These are phyloP conservation scores for Hymenotorrendiella dingleyae DNA, from an alignment of 2,329 filamentous ascomycete species.

Conservation along the genomic window DNA sequence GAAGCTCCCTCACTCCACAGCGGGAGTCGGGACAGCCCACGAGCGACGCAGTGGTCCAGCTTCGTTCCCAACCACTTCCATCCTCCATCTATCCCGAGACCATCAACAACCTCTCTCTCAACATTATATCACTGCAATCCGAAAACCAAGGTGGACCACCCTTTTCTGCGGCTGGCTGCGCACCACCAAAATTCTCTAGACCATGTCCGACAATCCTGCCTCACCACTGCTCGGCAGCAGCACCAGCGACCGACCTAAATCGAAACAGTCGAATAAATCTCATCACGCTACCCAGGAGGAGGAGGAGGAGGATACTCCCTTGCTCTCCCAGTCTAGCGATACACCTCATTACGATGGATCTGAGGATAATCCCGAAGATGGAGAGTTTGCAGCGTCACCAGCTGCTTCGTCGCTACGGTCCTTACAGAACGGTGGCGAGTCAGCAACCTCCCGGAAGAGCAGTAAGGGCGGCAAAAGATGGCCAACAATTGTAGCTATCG, in stretches of 20 bases:
- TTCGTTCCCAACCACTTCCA: not conserved
- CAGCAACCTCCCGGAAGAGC: conserved; percentile 23
- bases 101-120: conserved; percentile 4
- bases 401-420: conserved; percentile 32
- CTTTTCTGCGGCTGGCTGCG: conserved; percentile 1
- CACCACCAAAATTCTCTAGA: not conserved
- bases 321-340: conserved; percentile 28
- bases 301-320: conserved; percentile 30
- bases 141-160: conserved; percentile 14
- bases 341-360: conserved; percentile 28
- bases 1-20: too few relatives aligned
- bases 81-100: not conserved
- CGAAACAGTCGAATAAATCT: conserved; percentile 20
- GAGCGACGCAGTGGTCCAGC: conserved; percentile 1
- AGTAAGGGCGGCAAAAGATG: conserved; percentile 49
- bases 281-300: too few relatives aligned
- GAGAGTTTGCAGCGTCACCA: conserved; percentile 21
- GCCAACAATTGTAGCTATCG: conserved; percentile 72
- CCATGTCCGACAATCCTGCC: conserved; percentile 29
- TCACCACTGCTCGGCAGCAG: conserved; percentile 23
- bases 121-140: conserved; percentile 1
- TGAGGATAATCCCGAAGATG: conserved; percentile 18
- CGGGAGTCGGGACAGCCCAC: not conserved
- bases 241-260: conserved; percentile 18
- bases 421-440: conserved; percentile 27